Base-by-base conservation (phyloP, 345 rosid species). In the Acer yangbiense region DNA sequence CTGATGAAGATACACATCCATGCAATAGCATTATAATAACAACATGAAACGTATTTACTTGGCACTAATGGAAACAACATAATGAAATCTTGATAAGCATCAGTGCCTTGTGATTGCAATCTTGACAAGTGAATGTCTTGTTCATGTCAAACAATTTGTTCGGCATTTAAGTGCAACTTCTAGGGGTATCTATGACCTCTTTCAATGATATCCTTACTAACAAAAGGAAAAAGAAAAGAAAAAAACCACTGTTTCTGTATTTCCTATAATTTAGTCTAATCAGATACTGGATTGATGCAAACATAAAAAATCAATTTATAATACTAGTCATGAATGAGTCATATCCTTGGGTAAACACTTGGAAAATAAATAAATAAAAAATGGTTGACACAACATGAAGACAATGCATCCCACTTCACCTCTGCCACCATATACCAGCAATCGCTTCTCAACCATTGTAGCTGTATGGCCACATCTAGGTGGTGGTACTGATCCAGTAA, bases 381-480 rank as follows among this genome's bases (percentile, higher is more conserved):
- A 68, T 2, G 46, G 39, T 25, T 46, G n/a, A 64, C 27, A 64
- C 6, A 41, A 13, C 46, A 60, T 74, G 16, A 68, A 43, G 43
- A 70, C 8, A 29, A 14, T 64, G 46, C 50, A 17, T 12, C 71
- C 73, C 35, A 75, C 65, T 75, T 79, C 73, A 95, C 98, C 97
- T 96, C 99, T 87, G 71, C 98, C 99, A 78, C 99, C 99, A 76
- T 89, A 94, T 60, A 96, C 93, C 82, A 96, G 97, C 70, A 94
- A 81, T 57, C 98, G 89, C 80, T 94, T 96, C 91, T 96, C 99
- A 72, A 94, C 87, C 99, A 94, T 92, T 65, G 97, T 94, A 72
- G 97, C 95, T 48, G 97, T 90, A 77, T 94, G 99, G 71, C 99
- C 98, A 81, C 99, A 96, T 89, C 99, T 86, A 83, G 99, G 99